These are phyloP conservation scores for Phytophthora litchii DNA, from an alignment of 352 stramenopile genomes.

Conservation along the genomic window DNA sequence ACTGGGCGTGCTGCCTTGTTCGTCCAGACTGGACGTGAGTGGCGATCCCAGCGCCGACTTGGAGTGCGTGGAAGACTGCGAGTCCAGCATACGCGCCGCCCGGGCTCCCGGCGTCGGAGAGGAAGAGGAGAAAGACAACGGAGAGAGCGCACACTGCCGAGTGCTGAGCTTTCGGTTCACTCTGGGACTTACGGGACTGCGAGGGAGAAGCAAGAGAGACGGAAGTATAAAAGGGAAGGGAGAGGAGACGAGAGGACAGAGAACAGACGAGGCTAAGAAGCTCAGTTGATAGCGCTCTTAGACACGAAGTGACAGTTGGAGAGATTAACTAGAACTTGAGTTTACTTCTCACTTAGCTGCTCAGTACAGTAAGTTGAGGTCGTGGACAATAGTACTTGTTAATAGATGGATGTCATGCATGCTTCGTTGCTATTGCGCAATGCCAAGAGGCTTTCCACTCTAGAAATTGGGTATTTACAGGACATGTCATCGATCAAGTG, in stretches of 20 bases:
- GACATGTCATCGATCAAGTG: too few species aligned
- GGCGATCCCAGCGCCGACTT: conserved; percentile 52
- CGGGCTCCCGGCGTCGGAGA: conserved; percentile 9
- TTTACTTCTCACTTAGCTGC: too few species aligned
- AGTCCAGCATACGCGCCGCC: conserved; percentile 33
- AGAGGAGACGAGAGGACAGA: conserved; percentile 2
- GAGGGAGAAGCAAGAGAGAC: conserved; percentile 25
- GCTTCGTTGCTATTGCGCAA: too few species aligned
- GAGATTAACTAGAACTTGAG: too few species aligned
- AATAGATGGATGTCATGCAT: too few species aligned
- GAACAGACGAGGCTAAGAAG: conserved; percentile 5
- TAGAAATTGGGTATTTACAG: too few species aligned
- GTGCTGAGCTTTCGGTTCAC: conserved; percentile 1
- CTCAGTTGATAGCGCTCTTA: conserved; percentile 4
- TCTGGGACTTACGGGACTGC: conserved; percentile 4
- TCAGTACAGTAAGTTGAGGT: too few species aligned
- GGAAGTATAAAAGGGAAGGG: conserved; percentile 14
- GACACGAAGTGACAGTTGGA: neutral
- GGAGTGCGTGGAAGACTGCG: conserved; percentile 60
- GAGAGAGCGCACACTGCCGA: neutral
- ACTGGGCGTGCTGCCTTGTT: conserved; percentile 48
- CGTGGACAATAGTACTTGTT: too few species aligned
- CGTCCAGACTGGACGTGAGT: conserved; percentile 46
- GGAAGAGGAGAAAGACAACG: conserved; percentile 2
- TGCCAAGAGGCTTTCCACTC: too few species aligned